Evolutionary conservation across 768 basidiomycete species (phyloP), one percentile per base, ranked within the genome.

Genomic region (Kwoniella sp.): DNA sequence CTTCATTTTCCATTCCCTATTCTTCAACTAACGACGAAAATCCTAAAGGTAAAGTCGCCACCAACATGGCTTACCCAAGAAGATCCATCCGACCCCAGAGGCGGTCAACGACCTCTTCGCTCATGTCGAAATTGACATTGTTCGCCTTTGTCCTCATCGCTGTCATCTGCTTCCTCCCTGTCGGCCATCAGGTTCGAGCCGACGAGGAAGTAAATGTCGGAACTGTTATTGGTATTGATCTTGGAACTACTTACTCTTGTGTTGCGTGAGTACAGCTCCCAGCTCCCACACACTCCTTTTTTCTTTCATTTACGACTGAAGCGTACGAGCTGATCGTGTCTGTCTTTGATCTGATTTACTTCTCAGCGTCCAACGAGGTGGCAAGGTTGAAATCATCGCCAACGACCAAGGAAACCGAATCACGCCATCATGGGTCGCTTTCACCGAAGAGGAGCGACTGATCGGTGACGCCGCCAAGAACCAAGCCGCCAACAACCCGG

Each of bases 401-500:
- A 92, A 91, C 83, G 90, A 91, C 82, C 90, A 91, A 78, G 90
- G 90, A 81, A 88, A 91, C 81, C 89, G 90, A 81, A 92, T 91
- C 83, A 92, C 90, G 31, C 90, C 90, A 34, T 91, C 90, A 72
- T 92, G 90, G 90, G 90, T 91, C 68, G 83, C 85, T 75, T 91
- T 91, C 80, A 86, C 86, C 61, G 88, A 90, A 7, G 90, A 92
- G 0, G 90, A 91, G 80, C 86, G 90, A 79, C 84, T 84, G 78
- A 90, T 99, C 75, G 95, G 96, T 76, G 95, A 99, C 81, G 86
- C 88, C 65, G 95, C 95, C 50, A 99, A 99, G 84, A 98, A 99
- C 79, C 92, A 93, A 30, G 92, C 88, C 83, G 88, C 92, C 81
- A 85, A 90, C 51, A 92, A 98, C 83, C 92, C 95, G 22, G 73